Percentiles rank a stretch among this genome's conserved stretches.
Conservation (phyloP, 805 yeast genomes). For the Pichia scutulata region DNA sequence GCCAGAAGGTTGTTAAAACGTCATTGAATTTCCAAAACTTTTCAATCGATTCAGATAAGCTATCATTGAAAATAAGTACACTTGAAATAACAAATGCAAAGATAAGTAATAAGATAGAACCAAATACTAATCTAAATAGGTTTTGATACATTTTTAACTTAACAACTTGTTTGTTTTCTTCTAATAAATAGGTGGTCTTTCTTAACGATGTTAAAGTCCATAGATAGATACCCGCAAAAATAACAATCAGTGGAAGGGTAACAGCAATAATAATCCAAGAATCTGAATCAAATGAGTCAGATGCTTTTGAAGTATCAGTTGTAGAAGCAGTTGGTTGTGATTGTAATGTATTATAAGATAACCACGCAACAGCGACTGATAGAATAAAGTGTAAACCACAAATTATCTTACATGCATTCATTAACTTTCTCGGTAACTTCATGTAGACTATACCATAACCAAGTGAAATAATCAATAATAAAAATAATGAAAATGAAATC, state of each 20-base stretch:
- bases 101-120: slow-evolving; percentile 61
- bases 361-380: slow-evolving; percentile 43
- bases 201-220: slow-evolving; percentile 67
- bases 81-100: slow-evolving; percentile 66
- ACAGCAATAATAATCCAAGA: slow-evolving; percentile 43
- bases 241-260: slow-evolving; percentile 62
- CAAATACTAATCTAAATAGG: slow-evolving; percentile 66
- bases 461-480: slow-evolving; percentile 73
- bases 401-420: slow-evolving; percentile 63
- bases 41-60: slow-evolving; percentile 70
- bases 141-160: slow-evolving; percentile 81
- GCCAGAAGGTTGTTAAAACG: slow-evolving; percentile 91
- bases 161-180: slow-evolving; percentile 83
- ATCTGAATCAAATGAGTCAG: slow-evolving; percentile 41
- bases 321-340: slow-evolving; percentile 27
- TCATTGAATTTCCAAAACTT: slow-evolving; percentile 88
- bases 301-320: slow-evolving; percentile 34
- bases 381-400: slow-evolving; percentile 50
- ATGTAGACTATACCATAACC: slow-evolving; percentile 96
- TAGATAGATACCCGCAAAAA: slow-evolving; percentile 67
- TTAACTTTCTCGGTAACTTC: slow-evolving; percentile 62
- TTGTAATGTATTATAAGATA: slow-evolving; percentile 33
- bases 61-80: slow-evolving; percentile 64
- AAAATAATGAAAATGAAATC: slow-evolving; percentile 80
- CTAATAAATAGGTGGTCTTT: slow-evolving; percentile 63